These are phyloP conservation scores for Aphanoascus verrucosus DNA, from an alignment of 2,329 filamentous ascomycete species.

Conservation along the genomic window DNA sequence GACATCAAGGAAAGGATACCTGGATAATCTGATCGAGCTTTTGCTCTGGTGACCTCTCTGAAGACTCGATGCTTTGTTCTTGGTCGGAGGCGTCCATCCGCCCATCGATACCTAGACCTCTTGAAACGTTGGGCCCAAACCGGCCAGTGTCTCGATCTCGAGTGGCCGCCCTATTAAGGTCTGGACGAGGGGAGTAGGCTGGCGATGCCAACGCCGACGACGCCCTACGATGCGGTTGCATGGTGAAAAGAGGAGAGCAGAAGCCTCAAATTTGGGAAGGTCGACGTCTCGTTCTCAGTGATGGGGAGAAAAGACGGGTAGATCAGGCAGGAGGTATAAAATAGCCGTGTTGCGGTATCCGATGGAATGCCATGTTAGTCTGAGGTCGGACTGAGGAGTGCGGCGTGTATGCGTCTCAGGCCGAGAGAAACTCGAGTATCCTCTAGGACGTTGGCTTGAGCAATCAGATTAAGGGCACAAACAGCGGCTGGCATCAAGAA, in stretches of 20 bases:
- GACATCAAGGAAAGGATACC: slow-evolving; percentile 39
- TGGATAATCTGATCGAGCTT: slow-evolving; percentile 92
- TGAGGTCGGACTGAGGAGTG: slow-evolving; percentile 2
- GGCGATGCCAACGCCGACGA: slow-evolving; percentile 63
- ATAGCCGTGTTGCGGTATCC: slow-evolving; percentile 21
- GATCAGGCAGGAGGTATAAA: slow-evolving; percentile 29
- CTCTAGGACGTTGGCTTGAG: neutral
- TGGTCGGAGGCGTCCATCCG: slow-evolving; percentile 35
- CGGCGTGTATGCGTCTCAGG: neutral
- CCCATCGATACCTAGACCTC: slow-evolving; percentile 42
- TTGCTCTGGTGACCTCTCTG: slow-evolving; percentile 56
- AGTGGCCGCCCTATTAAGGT: slow-evolving; percentile 62
- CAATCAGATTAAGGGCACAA: neutral
- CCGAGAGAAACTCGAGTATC: neutral
- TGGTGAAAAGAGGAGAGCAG: slow-evolving; percentile 33
- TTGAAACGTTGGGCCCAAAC: slow-evolving; percentile 37
- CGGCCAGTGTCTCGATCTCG: slow-evolving; percentile 53
- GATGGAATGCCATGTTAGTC: slow-evolving; percentile 33
- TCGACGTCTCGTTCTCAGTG: slow-evolving; percentile 2
- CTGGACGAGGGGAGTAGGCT: slow-evolving; percentile 60
- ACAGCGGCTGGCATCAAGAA: neutral
- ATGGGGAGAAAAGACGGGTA: slow-evolving; percentile 13
- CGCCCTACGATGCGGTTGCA: slow-evolving; percentile 84
- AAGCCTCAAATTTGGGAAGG: neutral
- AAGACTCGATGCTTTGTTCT: slow-evolving; percentile 37